Percentiles rank a stretch among this genome's conserved stretches.
Conservation (phyloP, 2,329 filamentous ascomycete species). For the Ophiocordyceps robertsii region DNA sequence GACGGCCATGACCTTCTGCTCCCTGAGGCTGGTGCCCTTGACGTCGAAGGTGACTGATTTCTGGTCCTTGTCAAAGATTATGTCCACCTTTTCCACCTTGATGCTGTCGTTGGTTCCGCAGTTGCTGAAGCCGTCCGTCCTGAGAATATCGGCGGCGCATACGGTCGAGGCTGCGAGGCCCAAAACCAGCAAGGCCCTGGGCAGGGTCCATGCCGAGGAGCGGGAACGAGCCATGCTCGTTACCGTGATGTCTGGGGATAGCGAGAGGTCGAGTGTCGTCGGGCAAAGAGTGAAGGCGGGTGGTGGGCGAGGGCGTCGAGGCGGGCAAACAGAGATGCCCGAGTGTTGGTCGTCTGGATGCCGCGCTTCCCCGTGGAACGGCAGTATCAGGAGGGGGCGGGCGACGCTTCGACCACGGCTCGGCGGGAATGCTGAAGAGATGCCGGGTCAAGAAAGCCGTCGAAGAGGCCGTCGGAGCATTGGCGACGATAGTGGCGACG, state of each 20-base stretch:
- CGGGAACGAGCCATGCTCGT: constrained; percentile 17
- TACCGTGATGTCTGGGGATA: no score
- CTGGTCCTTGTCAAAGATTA: constrained; percentile 64
- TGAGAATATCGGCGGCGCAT: constrained; percentile 57
- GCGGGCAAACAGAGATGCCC: no score
- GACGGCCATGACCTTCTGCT: constrained; percentile 68
- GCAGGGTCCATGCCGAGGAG: constrained; percentile 15
- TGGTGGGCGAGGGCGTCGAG: no score
- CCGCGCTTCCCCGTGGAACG: no score
- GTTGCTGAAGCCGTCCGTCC: constrained; percentile 66
- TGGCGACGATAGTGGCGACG: background rate
- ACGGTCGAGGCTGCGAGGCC: constrained; percentile 30
- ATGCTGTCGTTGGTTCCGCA: constrained; percentile 47
- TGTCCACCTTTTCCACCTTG: constrained; percentile 58
- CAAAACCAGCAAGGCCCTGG: constrained; percentile 19
- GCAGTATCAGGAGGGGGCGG: no score
- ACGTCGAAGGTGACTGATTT: constrained; percentile 71
- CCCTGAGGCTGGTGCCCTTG: constrained; percentile 56
- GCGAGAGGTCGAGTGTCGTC: background rate
- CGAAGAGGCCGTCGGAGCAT: background rate
- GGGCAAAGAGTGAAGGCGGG: background rate
- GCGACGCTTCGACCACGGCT: no score
- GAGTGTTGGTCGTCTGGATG: no score
- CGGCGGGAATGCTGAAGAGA: no score
- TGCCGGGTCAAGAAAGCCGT: background rate